phyloP scores from a whole-genome alignment of 495 filamentous ascomycete species.

The Aspergillus taichungensis region DNA sequence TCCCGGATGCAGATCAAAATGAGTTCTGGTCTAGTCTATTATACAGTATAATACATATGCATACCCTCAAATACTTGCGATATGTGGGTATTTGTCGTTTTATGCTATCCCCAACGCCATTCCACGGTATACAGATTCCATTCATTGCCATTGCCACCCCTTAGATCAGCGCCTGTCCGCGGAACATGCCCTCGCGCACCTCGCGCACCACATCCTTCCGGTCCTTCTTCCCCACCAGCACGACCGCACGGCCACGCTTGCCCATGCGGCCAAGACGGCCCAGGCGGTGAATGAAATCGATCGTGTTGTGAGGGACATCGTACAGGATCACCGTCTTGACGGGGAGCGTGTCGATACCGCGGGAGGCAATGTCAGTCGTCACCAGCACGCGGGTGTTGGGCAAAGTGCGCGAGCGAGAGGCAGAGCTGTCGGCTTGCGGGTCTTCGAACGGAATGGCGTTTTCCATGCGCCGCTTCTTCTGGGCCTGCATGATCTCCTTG shows the following conservation, averaged over 20 bases:
- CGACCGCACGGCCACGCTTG: slow-evolving; percentile 76
- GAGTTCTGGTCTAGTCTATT: not conserved
- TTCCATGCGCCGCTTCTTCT: slow-evolving; percentile 23
- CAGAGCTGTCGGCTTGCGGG: slow-evolving; percentile 10
- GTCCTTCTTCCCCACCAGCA: slow-evolving; percentile 83
- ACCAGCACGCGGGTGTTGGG: slow-evolving; percentile 84
- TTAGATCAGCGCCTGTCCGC: slow-evolving; percentile 76
- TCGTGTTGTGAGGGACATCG: slow-evolving; percentile 89
- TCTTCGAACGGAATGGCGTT: slow-evolving; percentile 26
- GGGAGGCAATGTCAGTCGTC: slow-evolving; percentile 82
- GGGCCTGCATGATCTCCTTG: slow-evolving; percentile 28
- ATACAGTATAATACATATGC: slow-evolving; percentile 9
- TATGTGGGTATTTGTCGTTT: not conserved
- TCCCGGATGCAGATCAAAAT: too few species aligned
- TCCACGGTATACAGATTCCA: not conserved
- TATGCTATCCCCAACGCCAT: slow-evolving; percentile 4
- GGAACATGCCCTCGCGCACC: slow-evolving; percentile 91
- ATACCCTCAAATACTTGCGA: slow-evolving; percentile 1
- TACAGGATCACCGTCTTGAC: slow-evolving; percentile 87
- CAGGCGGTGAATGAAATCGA: slow-evolving; percentile 94
- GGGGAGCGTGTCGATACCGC: slow-evolving; percentile 91
- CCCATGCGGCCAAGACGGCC: slow-evolving; percentile 91
- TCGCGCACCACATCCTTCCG: slow-evolving; percentile 84
- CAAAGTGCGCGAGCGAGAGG: slow-evolving; percentile 22
- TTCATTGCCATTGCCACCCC: not conserved